Percentiles rank a stretch among this genome's conserved stretches.
Conservation (phyloP, 73 alveolate genomes). For the Paramecium primaurelia region DNA sequence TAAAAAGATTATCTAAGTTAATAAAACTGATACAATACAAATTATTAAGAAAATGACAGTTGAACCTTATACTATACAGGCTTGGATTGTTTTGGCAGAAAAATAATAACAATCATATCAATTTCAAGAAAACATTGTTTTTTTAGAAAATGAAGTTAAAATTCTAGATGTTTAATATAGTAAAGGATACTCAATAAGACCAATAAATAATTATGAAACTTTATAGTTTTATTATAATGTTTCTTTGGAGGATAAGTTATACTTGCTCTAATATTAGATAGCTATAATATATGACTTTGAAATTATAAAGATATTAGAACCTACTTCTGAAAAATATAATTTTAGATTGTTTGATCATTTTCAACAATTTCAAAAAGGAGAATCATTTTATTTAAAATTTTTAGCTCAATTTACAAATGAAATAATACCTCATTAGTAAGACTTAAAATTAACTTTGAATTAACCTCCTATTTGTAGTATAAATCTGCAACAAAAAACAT, state of each 20-base stretch:
- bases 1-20: not conserved
- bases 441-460: not conserved
- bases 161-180: not conserved
- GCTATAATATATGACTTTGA: not conserved
- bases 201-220: not conserved
- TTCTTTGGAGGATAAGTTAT: not conserved
- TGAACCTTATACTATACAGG: not conserved
- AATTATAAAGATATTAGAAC: not conserved
- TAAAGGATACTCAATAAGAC: not conserved
- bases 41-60: not conserved
- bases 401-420: not conserved
- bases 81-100: not conserved
- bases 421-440: not conserved
- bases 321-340: not conserved
- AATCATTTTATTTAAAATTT: too few relatives aligned
- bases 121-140: not conserved
- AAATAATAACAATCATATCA: too few relatives aligned
- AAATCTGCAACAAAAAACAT: not conserved
- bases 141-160: not conserved
- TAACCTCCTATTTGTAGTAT: not conserved
- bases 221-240: too few relatives aligned
- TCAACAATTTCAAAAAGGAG: not conserved
- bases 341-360: not conserved
- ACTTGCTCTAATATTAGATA: too few relatives aligned
- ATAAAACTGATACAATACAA: not conserved